Percentiles rank a stretch among this genome's conserved stretches.
Conservation (phyloP, 257 asterid species). For the Salvia hispanica region DNA sequence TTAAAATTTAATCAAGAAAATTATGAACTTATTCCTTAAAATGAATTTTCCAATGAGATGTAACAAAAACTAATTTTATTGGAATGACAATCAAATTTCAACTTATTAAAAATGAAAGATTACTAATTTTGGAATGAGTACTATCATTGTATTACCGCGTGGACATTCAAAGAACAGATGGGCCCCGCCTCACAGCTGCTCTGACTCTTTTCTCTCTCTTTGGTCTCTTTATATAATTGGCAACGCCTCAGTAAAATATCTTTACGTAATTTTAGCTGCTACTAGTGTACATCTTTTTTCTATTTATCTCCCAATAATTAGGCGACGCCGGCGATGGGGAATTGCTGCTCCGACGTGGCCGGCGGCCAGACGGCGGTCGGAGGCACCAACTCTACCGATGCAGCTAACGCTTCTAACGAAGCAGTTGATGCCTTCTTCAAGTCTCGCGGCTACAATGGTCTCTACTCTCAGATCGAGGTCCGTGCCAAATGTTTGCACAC, state of each 20-base stretch:
- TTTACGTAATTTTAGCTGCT: constrained; percentile 3
- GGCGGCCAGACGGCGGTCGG: constrained; percentile 87
- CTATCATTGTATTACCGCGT: background rate
- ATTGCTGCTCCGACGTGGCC: constrained; percentile 88
- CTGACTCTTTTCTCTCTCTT: constrained; percentile 26
- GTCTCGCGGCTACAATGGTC: constrained; percentile 79
- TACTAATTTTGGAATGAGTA: background rate
- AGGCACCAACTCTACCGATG: constrained; percentile 49
- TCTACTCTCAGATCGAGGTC: constrained; percentile 97
- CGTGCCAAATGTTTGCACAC: constrained; percentile 5
- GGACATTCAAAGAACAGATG: constrained; percentile 25
- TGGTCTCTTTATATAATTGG: constrained; percentile 19
- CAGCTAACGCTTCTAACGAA: constrained; percentile 59
- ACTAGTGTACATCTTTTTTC: background rate
- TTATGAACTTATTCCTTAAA: too few species aligned
- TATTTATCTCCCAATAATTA: background rate
- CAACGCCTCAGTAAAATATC: constrained; percentile 18
- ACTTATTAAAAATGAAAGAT: too few species aligned
- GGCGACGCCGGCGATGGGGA: constrained; percentile 72
- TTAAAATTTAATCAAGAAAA: too few species aligned
- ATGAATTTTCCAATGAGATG: too few species aligned
- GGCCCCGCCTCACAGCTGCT: constrained; percentile 30
- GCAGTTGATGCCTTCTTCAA: constrained; percentile 84
- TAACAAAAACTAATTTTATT: too few species aligned
- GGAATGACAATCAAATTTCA: too few species aligned